Evolutionary conservation across 495 filamentous ascomycete species (phyloP), one percentile per base, ranked within the genome.

Genomic region (Podospora bellae-mahoneyi): DNA sequence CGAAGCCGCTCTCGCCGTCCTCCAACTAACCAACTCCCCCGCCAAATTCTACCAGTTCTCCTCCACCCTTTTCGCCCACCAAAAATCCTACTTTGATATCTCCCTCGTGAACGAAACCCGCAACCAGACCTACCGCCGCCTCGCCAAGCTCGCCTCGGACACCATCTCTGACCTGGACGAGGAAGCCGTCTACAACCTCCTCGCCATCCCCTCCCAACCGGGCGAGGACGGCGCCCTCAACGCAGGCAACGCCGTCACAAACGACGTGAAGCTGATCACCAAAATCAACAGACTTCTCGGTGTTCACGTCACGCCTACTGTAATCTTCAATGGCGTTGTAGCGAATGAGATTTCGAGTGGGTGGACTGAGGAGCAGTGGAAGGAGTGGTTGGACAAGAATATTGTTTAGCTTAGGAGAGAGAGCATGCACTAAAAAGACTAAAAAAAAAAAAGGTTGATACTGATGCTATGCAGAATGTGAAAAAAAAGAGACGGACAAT

Each of bases 231-330:
- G 89, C 0, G 78, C 81, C 59, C 74, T 90, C 76, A 97, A 97
- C 73, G 77, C 71, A 20, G 94, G 94, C 3, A 97, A 97, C 76
- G 79, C 80, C 63, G 87, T 91, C n/a, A 97, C 93, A 65, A 84
- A 91, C 77, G 93, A 97, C 74, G 77, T 97, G 60, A 99, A 97
- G 81, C 74, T 90, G 57, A 81, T 94, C 75, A 86, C 96, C 60
- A 96, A 94, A 82, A 89, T 88, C 75, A 90, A 90, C 69, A 82
- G 93, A 66, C 77, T 92, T 71, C 80, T 88, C 6, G 91, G 93
- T 5, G 88, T 96, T 39, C 94, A 97, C 82, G 92, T 97, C 30
- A 92, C 90, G 30, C 93, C 93, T 23, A 97, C 93, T 1, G 92
- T 96, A 19, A 78, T 96, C 56, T 95, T 96, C 79, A 87, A 97